Evolutionary conservation across 257 asterid species (phyloP).

Genomic region (Solanum habrochaites): DNA sequence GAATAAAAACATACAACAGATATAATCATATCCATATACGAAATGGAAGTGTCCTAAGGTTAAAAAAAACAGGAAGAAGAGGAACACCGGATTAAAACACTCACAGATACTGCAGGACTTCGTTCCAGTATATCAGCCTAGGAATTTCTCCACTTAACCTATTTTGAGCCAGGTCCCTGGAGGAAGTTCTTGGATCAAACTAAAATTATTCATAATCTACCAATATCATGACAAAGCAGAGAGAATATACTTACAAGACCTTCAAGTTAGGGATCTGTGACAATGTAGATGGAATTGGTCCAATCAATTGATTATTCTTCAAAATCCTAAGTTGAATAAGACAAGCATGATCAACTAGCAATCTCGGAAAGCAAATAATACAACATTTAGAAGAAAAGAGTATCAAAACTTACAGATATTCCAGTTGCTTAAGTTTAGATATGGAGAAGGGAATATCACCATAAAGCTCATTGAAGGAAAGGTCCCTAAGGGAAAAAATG

Average conservation of each 20-base stretch:
- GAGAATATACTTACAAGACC: constrained; percentile 49
- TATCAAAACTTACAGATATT: constrained; percentile 38
- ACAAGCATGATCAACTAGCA: not conserved
- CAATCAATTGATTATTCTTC: constrained; percentile 74
- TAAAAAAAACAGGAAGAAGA: not conserved
- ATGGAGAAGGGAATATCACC: constrained; percentile 94
- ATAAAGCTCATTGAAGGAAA: constrained; percentile 73
- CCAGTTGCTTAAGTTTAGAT: constrained; percentile 89
- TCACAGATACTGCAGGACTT: constrained; percentile 87
- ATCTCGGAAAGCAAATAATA: not conserved
- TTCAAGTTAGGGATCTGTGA: constrained; percentile 96
- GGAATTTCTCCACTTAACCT: constrained; percentile 91
- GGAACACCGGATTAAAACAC: constrained; percentile 4
- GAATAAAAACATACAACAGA: not conserved
- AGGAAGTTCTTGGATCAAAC: not conserved
- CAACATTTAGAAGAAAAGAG: not conserved
- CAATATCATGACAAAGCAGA: not conserved
- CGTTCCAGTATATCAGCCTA: constrained; percentile 87
- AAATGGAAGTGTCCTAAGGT: not conserved
- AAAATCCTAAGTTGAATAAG: constrained; percentile 31
- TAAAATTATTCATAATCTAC: not conserved
- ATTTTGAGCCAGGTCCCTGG: constrained; percentile 89
- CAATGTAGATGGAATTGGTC: constrained; percentile 91
- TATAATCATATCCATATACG: not conserved
- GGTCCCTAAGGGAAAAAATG: constrained; percentile 34